Base-by-base conservation (phyloP, 345 rosid genomes). In the Camelina sativa region DNA sequence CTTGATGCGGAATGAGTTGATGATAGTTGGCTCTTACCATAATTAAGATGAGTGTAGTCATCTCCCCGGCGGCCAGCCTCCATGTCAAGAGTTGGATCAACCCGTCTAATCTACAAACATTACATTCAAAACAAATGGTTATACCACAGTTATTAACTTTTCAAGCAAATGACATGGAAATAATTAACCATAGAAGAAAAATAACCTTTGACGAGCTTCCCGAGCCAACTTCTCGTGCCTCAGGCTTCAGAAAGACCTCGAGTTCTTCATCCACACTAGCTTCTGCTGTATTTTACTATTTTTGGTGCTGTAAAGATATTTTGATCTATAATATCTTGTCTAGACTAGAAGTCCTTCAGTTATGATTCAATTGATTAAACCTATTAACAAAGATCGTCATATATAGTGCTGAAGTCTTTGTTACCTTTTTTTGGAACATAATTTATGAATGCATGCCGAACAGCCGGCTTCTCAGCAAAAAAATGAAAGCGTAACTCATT, bases 401-500 rank as follows among this genome's bases (percentile, higher is more conserved):
- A 23, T 23, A 73, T 19, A 57, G 47, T 65, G 22, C 12, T 69
- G 69, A 53, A 20, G 48, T 62, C 77, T 38, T 57, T 75, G 64
- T 65, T 78, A 93, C 97, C 98, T 20, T 91, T 93, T 15, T 76
- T 83, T 7, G 98, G 98, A 81, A 93, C 97, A 70, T 82, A 80
- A 65, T 20, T 75, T 79, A 93, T 68, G 82, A 87, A 93, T 71
- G 96, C 97, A 72, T 71, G 87, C 67, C 87, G 98, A 71, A 89
- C 96, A 61, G 96, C 92, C 53, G 98, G 98, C 77, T 89, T 94
- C 89, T 89, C 92, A 62, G 96, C 89, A 87, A 93, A 93, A 76
- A 89, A 89, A 97, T 93, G 84, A 55, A 48, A 64, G 67, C n/a
- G 22, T 0, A 20, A 20, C 22, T 20, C 25, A 23, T 23, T 23